phyloP scores from a whole-genome alignment of 2,329 filamentous ascomycete species.

The Trichoderma oligosporum region DNA sequence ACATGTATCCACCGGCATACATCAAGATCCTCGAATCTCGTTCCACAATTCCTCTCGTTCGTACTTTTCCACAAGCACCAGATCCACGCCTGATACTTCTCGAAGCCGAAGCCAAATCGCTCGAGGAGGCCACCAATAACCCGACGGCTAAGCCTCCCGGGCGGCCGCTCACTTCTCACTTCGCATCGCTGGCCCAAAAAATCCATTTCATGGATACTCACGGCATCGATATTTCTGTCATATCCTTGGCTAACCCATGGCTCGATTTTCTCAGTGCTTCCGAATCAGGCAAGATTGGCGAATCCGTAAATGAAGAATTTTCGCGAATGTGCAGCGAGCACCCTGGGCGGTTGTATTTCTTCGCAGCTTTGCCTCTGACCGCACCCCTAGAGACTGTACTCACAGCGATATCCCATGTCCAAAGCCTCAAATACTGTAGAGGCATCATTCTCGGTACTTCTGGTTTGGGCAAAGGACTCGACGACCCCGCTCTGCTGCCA shows the following conservation, averaged over 20 bases:
- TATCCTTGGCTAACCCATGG: conserved; percentile 92
- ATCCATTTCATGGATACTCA: conserved; percentile 85
- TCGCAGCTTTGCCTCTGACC: conserved; percentile 75
- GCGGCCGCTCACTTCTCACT: conserved; percentile 77
- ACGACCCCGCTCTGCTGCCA: conserved; percentile 69
- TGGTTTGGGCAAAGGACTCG: conserved; percentile 73
- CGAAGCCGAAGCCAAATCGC: conserved; percentile 44
- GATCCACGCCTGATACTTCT: conserved; percentile 66
- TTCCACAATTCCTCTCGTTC: conserved; percentile 64
- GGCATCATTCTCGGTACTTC: conserved; percentile 88
- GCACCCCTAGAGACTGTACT: conserved; percentile 60
- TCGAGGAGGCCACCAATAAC: conserved; percentile 52
- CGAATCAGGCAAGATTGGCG: conserved; percentile 61
- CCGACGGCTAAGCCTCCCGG: conserved; percentile 60
- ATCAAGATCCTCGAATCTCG: conserved; percentile 58
- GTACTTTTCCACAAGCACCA: conserved; percentile 54
- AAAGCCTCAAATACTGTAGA: conserved; percentile 61
- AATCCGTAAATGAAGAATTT: conserved; percentile 72
- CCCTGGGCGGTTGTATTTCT: conserved; percentile 71
- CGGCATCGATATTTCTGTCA: conserved; percentile 74
- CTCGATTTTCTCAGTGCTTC: conserved; percentile 70
- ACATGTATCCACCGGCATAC: conserved; percentile 65
- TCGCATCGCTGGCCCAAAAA: conserved; percentile 75
- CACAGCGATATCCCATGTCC: conserved; percentile 61
- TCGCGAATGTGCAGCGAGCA: conserved; percentile 64